Conservation (phyloP, 805 yeast species). For the Schizosaccharomyces osmophilus region DNA sequence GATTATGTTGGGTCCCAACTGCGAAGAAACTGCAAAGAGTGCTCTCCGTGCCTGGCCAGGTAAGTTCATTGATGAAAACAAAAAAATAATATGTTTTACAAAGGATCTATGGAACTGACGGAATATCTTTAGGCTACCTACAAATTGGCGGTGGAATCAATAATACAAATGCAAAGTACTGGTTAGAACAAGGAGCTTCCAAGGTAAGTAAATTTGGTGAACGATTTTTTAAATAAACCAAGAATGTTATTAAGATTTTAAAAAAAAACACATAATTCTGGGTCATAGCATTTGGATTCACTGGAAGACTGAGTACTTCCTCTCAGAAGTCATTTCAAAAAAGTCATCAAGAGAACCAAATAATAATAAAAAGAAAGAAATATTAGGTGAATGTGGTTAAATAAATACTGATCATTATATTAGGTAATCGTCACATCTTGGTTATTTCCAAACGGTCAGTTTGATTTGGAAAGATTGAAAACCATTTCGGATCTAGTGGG, state of each 20-base stretch:
- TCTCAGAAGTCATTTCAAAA: too few relatives aligned
- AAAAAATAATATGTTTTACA: too few relatives aligned
- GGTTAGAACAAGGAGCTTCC: slow-evolving; percentile 61
- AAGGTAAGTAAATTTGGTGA: slow-evolving; percentile 17
- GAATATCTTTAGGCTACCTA: not conserved
- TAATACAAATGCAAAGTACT: slow-evolving; percentile 36
- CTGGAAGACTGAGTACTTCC: too few relatives aligned
- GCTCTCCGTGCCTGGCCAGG: slow-evolving; percentile 57
- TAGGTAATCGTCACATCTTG: slow-evolving; percentile 71
- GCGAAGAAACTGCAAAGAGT: slow-evolving; percentile 57
- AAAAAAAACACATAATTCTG: too few relatives aligned
- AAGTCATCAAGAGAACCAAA: too few relatives aligned
- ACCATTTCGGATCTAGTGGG: slow-evolving; percentile 34
- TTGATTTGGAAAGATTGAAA: slow-evolving; percentile 27
- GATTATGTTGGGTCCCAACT: slow-evolving; percentile 65
- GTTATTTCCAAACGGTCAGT: slow-evolving; percentile 45
- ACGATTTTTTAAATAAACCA: too few relatives aligned
- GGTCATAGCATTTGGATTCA: too few relatives aligned
- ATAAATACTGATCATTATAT: too few relatives aligned
- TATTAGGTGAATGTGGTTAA: too few relatives aligned
- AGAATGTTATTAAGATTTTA: too few relatives aligned
- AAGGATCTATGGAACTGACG: not conserved
- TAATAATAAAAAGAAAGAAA: too few relatives aligned
- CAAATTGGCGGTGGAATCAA: slow-evolving; percentile 4
- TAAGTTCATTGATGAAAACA: not conserved